Evolutionary conservation across 495 filamentous ascomycete species (phyloP), one percentile per base, ranked within the genome.

Genomic region (Entonaema liquescens): DNA sequence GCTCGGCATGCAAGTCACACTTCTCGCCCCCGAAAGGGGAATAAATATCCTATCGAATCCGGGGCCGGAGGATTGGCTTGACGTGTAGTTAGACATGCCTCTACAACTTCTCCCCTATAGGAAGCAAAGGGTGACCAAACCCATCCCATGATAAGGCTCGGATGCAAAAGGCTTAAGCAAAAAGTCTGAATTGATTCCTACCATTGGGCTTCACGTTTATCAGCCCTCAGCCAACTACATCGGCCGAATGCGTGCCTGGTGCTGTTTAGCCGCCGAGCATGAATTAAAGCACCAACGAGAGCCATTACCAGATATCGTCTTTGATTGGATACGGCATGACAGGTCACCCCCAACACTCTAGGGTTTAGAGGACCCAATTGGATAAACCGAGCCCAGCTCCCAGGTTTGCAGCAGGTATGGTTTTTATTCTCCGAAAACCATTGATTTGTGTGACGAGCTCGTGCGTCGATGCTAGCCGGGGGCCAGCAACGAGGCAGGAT

Each of bases 1-100:
- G 36, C 36, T 58, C 49, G 17, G n/a, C 9, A 70, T 64, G 60
- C 54, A 70, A 59, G 67, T 64, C 67, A 70, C 67, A 64, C 6
- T 52, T 3, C 23, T 50, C 19, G 31, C 26, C 26, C 66, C 67
- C 42, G 19, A 64, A 70, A n/a, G 38, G 17, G 60, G n/a, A 68
- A 57, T 21, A 50, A 50, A 55, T 21, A 15, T 56, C 60, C 60
- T 23, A 36, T 62, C 57, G 53, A 67, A 26, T 36, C 38, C 44
- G 26, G 29, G 58, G 65, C 15, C 56, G 29, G 21, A 58, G 65
- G 23, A 13, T 36, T 68, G 58, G 40, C 66, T 59, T 53, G 59
- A 59, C 59, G 54, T 60, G 44, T 26, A 59, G 42, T 42, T 50
- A 17, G 42, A 9, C 31, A 25, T 35, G 11, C 54, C 2, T 35